Percentiles rank a stretch among this genome's conserved stretches.
phyloP scores from a whole-genome alignment of 2,329 filamentous ascomycete genomes.

The Magnaporthiopsis rhizophila region DNA sequence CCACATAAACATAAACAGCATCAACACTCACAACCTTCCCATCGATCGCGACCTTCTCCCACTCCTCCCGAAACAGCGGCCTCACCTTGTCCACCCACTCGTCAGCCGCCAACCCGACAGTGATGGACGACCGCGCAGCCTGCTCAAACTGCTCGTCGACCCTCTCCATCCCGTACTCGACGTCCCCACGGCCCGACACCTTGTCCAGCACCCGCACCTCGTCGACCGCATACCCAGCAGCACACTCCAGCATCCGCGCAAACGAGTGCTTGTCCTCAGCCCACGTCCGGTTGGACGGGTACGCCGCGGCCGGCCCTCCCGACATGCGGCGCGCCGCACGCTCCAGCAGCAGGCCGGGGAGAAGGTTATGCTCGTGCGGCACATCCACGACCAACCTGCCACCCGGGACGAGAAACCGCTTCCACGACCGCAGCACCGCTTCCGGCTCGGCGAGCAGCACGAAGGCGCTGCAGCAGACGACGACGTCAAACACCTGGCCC shows the following conservation, averaged over 20 bases:
- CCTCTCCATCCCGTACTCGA: conserved; percentile 17
- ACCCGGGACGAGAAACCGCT: conserved; percentile 17
- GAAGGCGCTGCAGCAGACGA: conserved; percentile 27
- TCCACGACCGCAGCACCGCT: conserved; percentile 21
- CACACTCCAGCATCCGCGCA: conserved; percentile 17
- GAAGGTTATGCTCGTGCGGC: conserved; percentile 23
- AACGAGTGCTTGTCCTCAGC: conserved; percentile 22
- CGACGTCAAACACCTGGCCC: conserved; percentile 20
- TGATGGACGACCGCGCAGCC: conserved; percentile 16
- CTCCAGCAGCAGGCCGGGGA: conserved; percentile 19
- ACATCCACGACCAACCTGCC: conserved; percentile 24
- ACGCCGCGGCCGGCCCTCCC: conserved; percentile 6
- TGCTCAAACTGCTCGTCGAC: conserved; percentile 22
- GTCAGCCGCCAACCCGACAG: conserved; percentile 12
- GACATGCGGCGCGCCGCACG: conserved; percentile 8
- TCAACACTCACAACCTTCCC: conserved; percentile 19
- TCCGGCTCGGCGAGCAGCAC: conserved; percentile 22
- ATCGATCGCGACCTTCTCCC: conserved; percentile 21
- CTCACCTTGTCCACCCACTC: conserved; percentile 18
- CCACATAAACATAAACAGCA: conserved; percentile 21
- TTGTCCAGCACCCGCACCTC: conserved; percentile 19
- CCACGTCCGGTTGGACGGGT: conserved; percentile 23
- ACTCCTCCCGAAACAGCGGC: conserved; percentile 22
- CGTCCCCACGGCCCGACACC: conserved; percentile 16
- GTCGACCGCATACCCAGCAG: conserved; percentile 20